Conservation (phyloP, 371 early-diverging fungal genomes). For the Entomophthora muscae region DNA sequence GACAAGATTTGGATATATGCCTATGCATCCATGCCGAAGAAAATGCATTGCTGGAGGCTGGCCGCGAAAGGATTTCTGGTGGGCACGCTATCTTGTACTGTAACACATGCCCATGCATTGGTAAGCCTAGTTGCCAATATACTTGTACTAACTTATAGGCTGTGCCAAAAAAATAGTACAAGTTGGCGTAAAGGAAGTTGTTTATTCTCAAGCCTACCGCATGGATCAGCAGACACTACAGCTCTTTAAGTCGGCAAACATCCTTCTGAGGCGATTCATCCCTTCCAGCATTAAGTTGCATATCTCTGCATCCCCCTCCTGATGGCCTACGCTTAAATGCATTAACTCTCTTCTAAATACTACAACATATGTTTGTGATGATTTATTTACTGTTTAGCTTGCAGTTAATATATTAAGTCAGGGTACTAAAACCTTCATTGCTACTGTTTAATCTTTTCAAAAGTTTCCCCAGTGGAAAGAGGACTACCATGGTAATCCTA, state of each 20-base stretch:
- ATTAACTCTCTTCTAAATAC: too few species aligned
- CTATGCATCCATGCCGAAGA: constrained; percentile 98
- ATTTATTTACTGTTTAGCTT: too few species aligned
- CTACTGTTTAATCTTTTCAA: too few species aligned
- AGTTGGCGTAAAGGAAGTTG: constrained; percentile 78
- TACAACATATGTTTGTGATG: too few species aligned
- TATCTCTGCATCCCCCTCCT: not conserved
- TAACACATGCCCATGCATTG: constrained; percentile 74
- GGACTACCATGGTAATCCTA: too few species aligned
- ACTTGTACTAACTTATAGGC: constrained; percentile 27
- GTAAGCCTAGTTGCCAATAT: constrained; percentile 20
- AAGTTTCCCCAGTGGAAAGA: too few species aligned
- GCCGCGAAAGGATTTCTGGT: constrained; percentile 53
- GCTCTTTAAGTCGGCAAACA: constrained; percentile 63
- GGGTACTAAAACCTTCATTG: too few species aligned
- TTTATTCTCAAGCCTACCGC: constrained; percentile 70
- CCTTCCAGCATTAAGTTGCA: constrained; percentile 31
- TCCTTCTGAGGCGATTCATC: constrained; percentile 59
- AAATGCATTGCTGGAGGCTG: constrained; percentile 91
- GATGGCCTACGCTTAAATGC: too few species aligned
- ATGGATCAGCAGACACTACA: constrained; percentile 73
- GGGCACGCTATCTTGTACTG: constrained; percentile 68
- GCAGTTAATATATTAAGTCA: too few species aligned
- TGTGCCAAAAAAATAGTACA: constrained; percentile 96
- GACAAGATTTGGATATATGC: constrained; percentile 66